Evolutionary conservation across 768 basidiomycete species (phyloP), one percentile per base, ranked within the genome.

Genomic region (Pholiota molesta): DNA sequence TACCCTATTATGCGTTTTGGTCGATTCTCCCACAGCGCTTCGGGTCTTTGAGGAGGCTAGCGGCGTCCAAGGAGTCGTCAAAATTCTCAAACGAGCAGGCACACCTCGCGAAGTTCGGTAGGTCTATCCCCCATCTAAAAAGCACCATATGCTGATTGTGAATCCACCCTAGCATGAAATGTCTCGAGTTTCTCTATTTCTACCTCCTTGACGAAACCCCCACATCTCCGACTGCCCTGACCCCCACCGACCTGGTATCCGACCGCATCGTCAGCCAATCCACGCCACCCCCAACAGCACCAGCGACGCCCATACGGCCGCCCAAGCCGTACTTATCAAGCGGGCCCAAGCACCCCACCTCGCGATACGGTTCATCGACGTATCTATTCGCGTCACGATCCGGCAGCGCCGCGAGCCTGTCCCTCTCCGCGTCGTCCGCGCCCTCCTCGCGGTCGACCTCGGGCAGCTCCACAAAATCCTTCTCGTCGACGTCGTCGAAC

Each of bases 141-240:
- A 29, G 13, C 31, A 21, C 11, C 31, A 33, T 14, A 17, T 42
- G 21, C 52, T 62, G 42, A 58, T 47, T 39, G 52, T n/a, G 26
- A 51, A 35, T 40, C 17, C 7, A 37, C 26, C 40, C 21, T 68
- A 97, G 95, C 68, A 97, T 97, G 91, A 97, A 97, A 78, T 97
- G 94, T 64, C 80, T 98, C 17, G 96, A 97, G 71, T 95, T 97
- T 68, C 77, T 98, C 16, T 97, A 97, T 74, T 97, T 96, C 73
- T 98, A 98, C 73, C 81, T 98, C 7, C 80, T 97, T 49, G 95
- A 96, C 62, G 95, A 97, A 71, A 86, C 84, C 0, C 69, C 70
- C 8, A 6, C 47, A 10, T 26, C 47, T 0, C 52, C 61, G 6
- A 37, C 62, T 5, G 21, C 37, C n/a, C 47, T 60, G 16, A 37